phyloP scores from a whole-genome alignment of 2,329 filamentous ascomycete species.

The Pseudogymnoascus sp. region DNA sequence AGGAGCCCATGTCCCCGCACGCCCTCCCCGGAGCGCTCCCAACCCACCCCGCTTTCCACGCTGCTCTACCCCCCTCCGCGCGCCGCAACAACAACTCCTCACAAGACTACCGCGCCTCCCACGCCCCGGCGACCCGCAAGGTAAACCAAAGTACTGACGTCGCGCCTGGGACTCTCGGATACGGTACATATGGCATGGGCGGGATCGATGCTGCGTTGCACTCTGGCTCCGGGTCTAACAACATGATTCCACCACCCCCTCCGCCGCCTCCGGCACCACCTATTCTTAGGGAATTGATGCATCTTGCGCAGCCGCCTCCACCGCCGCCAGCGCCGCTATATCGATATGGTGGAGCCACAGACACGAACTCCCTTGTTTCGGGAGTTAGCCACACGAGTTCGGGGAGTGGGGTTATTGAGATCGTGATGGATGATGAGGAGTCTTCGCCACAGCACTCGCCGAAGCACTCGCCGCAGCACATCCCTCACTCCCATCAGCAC shows the following conservation, averaged over 20 bases:
- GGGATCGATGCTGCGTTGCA: constrained; percentile 42
- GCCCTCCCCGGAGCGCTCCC: constrained; percentile 29
- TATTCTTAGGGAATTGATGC: constrained; percentile 55
- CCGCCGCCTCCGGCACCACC: constrained; percentile 46
- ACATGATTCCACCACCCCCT: constrained; percentile 43
- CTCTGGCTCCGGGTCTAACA: constrained; percentile 37
- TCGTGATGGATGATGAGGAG: constrained; percentile 58
- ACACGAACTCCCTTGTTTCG: constrained; percentile 29
- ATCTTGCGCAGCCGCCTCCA: constrained; percentile 53
- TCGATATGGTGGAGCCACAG: constrained; percentile 25
- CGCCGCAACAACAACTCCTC: constrained; percentile 18
- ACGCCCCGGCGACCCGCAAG: constrained; percentile 24
- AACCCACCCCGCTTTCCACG: constrained; percentile 37
- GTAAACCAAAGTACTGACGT: constrained; percentile 24
- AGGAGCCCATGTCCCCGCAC: constrained; percentile 34
- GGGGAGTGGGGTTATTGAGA: constrained; percentile 54
- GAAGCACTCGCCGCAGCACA: constrained; percentile 14
- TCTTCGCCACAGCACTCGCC: background rate
- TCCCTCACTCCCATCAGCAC: constrained; percentile 30
- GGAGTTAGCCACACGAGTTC: constrained; percentile 31
- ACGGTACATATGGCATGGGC: constrained; percentile 31
- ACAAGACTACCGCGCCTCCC: constrained; percentile 20
- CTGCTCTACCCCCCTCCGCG: constrained; percentile 31
- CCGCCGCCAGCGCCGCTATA: constrained; percentile 55
- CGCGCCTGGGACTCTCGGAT: constrained; percentile 26